Percentiles rank a stretch among this genome's conserved stretches.
Conservation (phyloP, 2,329 filamentous ascomycete species). For the Fusarium solani-melongenae region DNA sequence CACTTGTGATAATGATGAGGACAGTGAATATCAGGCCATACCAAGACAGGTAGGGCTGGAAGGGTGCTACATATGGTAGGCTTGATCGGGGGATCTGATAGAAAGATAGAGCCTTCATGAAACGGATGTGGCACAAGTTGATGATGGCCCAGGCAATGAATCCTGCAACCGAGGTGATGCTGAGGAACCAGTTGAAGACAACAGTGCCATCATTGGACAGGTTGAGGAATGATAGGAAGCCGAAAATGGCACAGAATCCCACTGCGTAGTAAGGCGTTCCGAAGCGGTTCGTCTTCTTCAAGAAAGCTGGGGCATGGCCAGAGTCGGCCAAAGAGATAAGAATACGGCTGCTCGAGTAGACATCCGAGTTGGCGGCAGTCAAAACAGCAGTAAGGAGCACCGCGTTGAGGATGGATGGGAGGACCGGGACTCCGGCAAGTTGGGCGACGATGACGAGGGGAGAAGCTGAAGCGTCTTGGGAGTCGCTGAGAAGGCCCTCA, state of each 20-base stretch:
- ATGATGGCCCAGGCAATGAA: conserved; percentile 56
- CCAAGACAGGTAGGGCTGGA: conserved; percentile 54
- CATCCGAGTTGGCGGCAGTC: conserved; percentile 59
- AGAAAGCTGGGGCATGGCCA: conserved; percentile 47
- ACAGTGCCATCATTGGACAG: conserved; percentile 45
- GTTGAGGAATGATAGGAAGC: conserved; percentile 55
- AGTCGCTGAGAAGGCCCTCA: conserved; percentile 57
- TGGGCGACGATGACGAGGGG: conserved; percentile 79
- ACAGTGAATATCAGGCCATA: conserved; percentile 43
- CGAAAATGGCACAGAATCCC: conserved; percentile 47
- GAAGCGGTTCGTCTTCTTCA: conserved; percentile 45
- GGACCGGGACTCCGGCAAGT: conserved; percentile 68
- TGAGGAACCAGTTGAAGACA: conserved; percentile 55
- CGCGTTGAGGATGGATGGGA: conserved; percentile 76
- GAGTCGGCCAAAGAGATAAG: conserved; percentile 49
- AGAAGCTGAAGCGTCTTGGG: conserved; percentile 57
- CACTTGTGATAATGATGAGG: conserved; percentile 67
- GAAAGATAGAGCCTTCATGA: conserved; percentile 50
- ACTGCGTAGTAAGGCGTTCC: conserved; percentile 55
- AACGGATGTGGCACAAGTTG: conserved; percentile 52
- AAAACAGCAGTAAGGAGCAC: conserved; percentile 80
- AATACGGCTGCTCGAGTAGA: conserved; percentile 54
- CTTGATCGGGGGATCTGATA: conserved; percentile 48
- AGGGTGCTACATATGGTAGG: conserved; percentile 51
- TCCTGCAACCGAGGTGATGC: conserved; percentile 54